Evolutionary conservation across 208 protist species (phyloP).

Genomic region (Wallacemonas sp.): DNA sequence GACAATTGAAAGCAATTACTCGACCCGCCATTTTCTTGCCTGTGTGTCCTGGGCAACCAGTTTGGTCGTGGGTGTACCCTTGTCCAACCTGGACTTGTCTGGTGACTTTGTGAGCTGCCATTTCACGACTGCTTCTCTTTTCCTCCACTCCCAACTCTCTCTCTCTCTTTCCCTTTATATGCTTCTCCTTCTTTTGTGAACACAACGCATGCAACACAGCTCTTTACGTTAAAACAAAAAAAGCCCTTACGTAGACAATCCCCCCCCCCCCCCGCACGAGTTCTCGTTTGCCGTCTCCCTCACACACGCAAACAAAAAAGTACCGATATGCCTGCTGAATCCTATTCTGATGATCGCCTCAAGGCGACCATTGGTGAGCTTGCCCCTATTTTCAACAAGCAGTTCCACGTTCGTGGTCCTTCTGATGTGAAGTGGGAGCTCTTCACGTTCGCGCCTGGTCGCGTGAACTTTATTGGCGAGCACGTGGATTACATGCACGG

Average conservation of each 20-base stretch:
- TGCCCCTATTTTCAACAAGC: conserved; percentile 47
- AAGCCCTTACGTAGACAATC: conserved; percentile 2
- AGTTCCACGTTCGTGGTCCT: conserved; percentile 39
- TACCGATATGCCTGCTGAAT: conserved; percentile 36
- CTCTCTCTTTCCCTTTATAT: no score
- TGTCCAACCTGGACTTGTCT: no score
- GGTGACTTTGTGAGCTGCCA: conserved; percentile 8
- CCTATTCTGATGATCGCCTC: conserved; percentile 47
- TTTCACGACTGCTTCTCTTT: conserved; percentile 3
- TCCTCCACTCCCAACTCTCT: not conserved
- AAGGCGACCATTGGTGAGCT: conserved; percentile 40
- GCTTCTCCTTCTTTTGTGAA: not conserved
- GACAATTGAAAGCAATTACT: not conserved
- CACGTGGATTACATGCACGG: conserved; percentile 91
- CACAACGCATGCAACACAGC: no score
- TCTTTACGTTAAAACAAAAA: conserved; percentile 7
- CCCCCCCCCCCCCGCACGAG: no score
- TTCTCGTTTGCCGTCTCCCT: no score
- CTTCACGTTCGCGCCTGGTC: conserved; percentile 79
- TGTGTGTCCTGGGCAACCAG: no score
- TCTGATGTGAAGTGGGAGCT: conserved; percentile 72
- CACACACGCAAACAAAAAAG: conserved; percentile 14
- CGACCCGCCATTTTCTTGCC: conserved; percentile 2
- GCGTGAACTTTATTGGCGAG: conserved; percentile 91
- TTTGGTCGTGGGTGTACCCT: no score